Percentiles rank a stretch among this genome's conserved stretches.
Evolutionary conservation across 371 early-diverging fungal species (phyloP).

Genomic region (Saksenaea vasiformis): DNA sequence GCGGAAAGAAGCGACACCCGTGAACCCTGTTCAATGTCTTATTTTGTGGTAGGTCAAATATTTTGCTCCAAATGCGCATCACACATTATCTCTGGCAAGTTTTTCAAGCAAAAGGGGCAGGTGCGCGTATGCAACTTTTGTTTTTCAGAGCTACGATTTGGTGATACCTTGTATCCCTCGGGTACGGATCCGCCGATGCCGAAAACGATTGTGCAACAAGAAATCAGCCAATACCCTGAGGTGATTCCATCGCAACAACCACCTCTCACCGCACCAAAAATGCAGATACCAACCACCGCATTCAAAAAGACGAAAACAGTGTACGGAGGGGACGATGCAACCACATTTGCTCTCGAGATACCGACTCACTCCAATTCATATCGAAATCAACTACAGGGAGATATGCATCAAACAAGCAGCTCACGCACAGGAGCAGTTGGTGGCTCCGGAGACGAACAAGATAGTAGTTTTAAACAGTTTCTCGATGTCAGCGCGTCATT

Average conservation of each 20-base stretch:
- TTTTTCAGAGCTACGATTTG: constrained; percentile 40
- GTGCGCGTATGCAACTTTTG: constrained; percentile 85
- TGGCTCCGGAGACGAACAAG: constrained; percentile 11
- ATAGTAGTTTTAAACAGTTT: constrained; percentile 34
- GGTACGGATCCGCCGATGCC: constrained; percentile 3
- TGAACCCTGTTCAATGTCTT: constrained; percentile 37
- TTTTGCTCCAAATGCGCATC: constrained; percentile 84
- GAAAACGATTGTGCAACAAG: constrained; percentile 36
- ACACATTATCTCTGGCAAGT: constrained; percentile 70
- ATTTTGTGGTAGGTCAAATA: constrained; percentile 60
- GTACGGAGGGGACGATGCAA: constrained; percentile 44
- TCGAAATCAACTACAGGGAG: background rate
- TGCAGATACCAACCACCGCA: constrained; percentile 51
- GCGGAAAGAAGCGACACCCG: background rate
- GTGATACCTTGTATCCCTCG: constrained; percentile 4
- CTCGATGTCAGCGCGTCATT: constrained; percentile 45
- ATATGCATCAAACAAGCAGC: background rate
- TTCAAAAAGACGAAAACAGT: constrained; percentile 30
- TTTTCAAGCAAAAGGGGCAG: constrained; percentile 70
- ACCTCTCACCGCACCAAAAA: constrained; percentile 42
- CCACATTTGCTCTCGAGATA: constrained; percentile 45
- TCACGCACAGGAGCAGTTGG: constrained; percentile 17
- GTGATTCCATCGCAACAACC: constrained; percentile 49
- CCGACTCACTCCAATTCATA: constrained; percentile 18
- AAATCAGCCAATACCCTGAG: constrained; percentile 19